Evolutionary conservation across 768 basidiomycete species (phyloP).

Genomic region (Butyriboletus loyo): DNA sequence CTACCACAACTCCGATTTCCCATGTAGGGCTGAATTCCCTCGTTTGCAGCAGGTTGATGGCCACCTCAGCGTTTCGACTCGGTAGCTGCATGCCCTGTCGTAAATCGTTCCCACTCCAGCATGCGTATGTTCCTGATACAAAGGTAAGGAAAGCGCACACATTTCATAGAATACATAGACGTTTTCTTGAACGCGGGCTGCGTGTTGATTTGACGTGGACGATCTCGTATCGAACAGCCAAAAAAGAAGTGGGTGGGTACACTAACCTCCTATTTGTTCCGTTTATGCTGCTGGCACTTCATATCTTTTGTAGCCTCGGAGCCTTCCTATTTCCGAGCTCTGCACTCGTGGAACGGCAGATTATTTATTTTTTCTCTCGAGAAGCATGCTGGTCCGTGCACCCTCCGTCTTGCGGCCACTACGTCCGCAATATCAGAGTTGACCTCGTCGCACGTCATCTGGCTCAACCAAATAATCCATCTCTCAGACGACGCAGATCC

Average conservation of each 20-base stretch:
- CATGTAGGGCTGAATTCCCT: background rate
- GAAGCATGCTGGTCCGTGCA: slow-evolving; percentile 4
- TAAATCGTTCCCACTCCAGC: slow-evolving; percentile 17
- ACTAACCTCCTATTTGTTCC: slow-evolving; percentile 10
- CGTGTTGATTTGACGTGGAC: background rate
- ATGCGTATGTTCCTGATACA: background rate
- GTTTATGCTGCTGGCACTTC: slow-evolving; percentile 11
- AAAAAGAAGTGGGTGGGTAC: slow-evolving; percentile 3
- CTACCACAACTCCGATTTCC: background rate
- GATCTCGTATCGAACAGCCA: slow-evolving; percentile 1
- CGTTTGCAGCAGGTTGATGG: background rate
- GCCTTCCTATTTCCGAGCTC: slow-evolving; percentile 18
- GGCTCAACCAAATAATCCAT: background rate
- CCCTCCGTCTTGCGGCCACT: background rate
- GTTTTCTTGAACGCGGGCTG: background rate
- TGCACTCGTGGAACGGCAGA: background rate
- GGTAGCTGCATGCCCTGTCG: slow-evolving; percentile 11
- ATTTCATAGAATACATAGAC: slow-evolving; percentile 10
- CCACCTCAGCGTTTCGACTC: slow-evolving; percentile 10
- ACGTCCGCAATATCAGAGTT: background rate
- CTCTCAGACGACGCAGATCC: background rate
- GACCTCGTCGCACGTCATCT: background rate
- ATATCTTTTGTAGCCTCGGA: slow-evolving; percentile 16
- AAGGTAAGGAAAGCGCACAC: slow-evolving; percentile 8
- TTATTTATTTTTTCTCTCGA: slow-evolving; percentile 1